Conservation (phyloP, 2,329 filamentous ascomycete species). For the Verticillium dahliae region DNA sequence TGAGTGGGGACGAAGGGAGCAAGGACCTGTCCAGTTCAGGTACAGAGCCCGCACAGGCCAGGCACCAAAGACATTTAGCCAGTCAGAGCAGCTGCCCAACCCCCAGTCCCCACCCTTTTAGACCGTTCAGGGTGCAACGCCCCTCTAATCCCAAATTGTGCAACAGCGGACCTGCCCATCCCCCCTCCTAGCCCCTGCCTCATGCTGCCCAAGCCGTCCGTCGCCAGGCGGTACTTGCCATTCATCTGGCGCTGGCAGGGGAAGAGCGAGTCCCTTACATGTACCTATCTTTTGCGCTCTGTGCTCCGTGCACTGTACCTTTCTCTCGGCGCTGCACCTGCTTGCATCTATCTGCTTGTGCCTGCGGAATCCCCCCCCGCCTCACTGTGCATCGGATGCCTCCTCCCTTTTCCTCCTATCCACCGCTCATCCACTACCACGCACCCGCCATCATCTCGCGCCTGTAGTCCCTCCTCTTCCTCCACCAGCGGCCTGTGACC, state of each 20-base stretch:
- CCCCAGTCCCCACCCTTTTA: not conserved
- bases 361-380: not conserved
- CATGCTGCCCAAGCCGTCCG: not conserved
- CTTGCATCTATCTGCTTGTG: not conserved
- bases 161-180: not conserved
- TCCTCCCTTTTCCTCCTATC: slow-evolving; percentile 6
- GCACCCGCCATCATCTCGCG: slow-evolving; percentile 1
- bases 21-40: not conserved
- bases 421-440: not conserved
- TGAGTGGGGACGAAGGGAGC: not conserved
- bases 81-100: not conserved
- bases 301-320: not conserved
- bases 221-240: not conserved
- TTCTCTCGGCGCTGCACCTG: not conserved
- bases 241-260: no score
- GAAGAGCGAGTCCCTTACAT: no score
- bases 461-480: not conserved
- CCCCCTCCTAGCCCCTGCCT: not conserved
- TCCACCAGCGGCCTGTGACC: not conserved
- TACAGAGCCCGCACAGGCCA: not conserved
- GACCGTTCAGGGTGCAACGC: not conserved
- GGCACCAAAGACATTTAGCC: not conserved
- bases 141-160: not conserved
- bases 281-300: not conserved
- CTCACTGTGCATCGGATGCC: not conserved